Percentiles rank a stretch among this genome's conserved stretches.
Conservation (phyloP, 352 stramenopile species). For the Sclerospora graminicola region DNA sequence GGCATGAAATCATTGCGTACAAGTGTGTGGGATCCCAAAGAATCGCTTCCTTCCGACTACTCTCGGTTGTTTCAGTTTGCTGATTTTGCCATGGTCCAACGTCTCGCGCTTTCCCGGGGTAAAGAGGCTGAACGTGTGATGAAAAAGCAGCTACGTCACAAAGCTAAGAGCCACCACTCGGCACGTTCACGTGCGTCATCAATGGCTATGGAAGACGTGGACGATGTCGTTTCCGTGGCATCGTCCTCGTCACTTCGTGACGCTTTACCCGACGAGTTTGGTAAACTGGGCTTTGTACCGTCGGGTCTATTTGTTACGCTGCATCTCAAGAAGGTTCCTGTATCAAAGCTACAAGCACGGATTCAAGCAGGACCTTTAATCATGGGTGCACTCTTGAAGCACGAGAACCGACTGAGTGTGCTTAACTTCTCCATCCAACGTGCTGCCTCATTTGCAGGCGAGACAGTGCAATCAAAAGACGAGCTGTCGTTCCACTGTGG, state of each 20-base stretch:
- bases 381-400: conserved; percentile 85
- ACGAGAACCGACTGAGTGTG: conserved; percentile 97
- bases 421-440: conserved; percentile 95
- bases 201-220: conserved; percentile 70
- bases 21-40: conserved; percentile 95
- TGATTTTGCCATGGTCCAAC: conserved; percentile 92
- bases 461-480: conserved; percentile 95
- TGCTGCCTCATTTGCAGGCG: conserved; percentile 44
- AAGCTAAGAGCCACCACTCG: conserved; percentile 19
- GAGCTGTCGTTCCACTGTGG: conserved; percentile 93
- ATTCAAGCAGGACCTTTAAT: conserved; percentile 53
- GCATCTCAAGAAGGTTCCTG: conserved; percentile 60
- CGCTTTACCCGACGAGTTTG: conserved; percentile 36
- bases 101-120: conserved; percentile 78
- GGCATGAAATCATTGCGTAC: conserved; percentile 95
- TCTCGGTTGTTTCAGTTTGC: conserved; percentile 94
- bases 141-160: conserved; percentile 53
- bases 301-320: conserved; percentile 91
- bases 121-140: conserved; percentile 66
- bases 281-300: conserved; percentile 81
- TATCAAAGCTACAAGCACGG: conserved; percentile 40
- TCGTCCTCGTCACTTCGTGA: conserved; percentile 18
- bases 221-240: conserved; percentile 24
- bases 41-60: conserved; percentile 97
- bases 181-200: conserved; percentile 47